These are phyloP conservation scores for Aspergillus hancockii DNA, from an alignment of 495 filamentous ascomycete genomes.

Conservation along the genomic window DNA sequence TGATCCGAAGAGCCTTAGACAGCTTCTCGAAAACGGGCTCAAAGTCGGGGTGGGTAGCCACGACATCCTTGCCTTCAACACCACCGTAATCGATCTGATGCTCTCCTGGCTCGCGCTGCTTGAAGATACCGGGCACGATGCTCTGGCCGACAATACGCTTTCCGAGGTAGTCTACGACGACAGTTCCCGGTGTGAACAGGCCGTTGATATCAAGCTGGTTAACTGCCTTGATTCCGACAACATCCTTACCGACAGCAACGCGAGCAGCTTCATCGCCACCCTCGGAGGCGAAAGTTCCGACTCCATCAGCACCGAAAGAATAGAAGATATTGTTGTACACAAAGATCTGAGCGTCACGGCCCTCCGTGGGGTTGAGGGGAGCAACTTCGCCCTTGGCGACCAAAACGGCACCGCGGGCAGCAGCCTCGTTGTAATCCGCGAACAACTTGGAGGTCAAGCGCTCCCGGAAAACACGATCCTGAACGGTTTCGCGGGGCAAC, in stretches of 20 bases:
- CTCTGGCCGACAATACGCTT: conserved; percentile 97
- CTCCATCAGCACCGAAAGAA: conserved; percentile 96
- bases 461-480: conserved; percentile 95
- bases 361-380: conserved; percentile 95
- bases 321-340: conserved; percentile 99
- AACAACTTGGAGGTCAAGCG: conserved; percentile 92
- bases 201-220: conserved; percentile 96
- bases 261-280: conserved; percentile 96
- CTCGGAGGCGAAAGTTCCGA: conserved; percentile 94
- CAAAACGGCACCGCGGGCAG: conserved; percentile 86
- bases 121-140: conserved; percentile 99
- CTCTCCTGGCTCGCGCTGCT: conserved; percentile 94
- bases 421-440: conserved; percentile 96
- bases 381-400: conserved; percentile 92
- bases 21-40: conserved; percentile 84
- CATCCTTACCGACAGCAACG: conserved; percentile 96
- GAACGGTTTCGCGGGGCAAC: conserved; percentile 85
- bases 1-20: conserved; percentile 80
- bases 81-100: conserved; percentile 99
- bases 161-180: conserved; percentile 95
- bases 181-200: conserved; percentile 91
- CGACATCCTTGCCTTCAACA: conserved; percentile 94
- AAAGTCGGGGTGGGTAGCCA: conserved; percentile 86
- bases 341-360: conserved; percentile 92
- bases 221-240: conserved; percentile 86